These are phyloP conservation scores for Jamesozyma gamospora DNA, from an alignment of 805 yeast genomes.

Conservation along the genomic window DNA sequence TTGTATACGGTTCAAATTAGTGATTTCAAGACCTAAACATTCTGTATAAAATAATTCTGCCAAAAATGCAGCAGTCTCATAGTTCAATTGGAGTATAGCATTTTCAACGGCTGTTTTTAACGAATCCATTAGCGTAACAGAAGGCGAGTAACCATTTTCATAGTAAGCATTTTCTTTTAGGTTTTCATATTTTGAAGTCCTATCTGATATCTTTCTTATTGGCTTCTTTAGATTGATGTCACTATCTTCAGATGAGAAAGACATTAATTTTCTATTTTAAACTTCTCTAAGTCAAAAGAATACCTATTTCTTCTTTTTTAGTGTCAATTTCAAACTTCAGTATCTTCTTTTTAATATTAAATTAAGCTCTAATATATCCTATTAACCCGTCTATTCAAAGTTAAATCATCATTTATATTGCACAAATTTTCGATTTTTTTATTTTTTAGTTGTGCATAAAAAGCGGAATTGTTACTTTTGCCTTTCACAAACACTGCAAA, in stretches of 20 bases:
- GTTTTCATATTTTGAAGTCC: not conserved
- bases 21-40: constrained; percentile 8
- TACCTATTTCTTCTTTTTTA: too few species aligned
- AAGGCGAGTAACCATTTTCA: constrained; percentile 3
- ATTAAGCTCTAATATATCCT: too few species aligned
- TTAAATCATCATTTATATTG: too few species aligned
- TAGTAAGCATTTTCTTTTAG: not conserved
- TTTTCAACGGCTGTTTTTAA: constrained; percentile 13
- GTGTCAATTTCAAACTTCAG: too few species aligned
- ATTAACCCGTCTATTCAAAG: too few species aligned
- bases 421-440: too few species aligned
- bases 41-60: constrained; percentile 71
- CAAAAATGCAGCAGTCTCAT: constrained; percentile 69
- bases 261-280: not conserved
- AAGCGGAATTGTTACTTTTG: too few species aligned
- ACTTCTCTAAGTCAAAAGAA: too few species aligned
- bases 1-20: constrained; percentile 35
- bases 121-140: constrained; percentile 1
- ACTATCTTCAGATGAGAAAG: not conserved
- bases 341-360: too few species aligned
- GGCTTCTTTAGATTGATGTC: not conserved
- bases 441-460: too few species aligned
- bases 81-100: constrained; percentile 21
- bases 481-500: too few species aligned
- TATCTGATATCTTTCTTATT: not conserved